Evolutionary conservation across 1,139 yeast genomes (phyloP).

Genomic region (Suhomyces wounanorum): DNA sequence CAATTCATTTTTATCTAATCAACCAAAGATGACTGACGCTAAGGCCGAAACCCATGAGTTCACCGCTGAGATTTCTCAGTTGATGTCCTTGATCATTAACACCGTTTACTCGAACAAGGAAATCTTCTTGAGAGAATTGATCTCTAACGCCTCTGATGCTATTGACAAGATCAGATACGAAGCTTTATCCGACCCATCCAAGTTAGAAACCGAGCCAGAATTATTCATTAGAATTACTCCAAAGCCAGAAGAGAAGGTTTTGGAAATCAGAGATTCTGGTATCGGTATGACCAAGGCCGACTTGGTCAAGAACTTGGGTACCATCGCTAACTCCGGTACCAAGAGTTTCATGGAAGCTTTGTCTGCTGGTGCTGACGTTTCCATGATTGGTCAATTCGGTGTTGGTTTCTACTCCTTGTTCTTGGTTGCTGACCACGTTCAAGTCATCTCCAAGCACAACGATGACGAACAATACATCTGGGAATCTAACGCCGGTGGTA

Average conservation of each 20-base stretch:
- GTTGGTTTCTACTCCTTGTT: slow-evolving; percentile 99
- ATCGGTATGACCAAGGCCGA: slow-evolving; percentile 99
- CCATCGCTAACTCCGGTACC: slow-evolving; percentile 99
- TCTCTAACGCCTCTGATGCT: slow-evolving; percentile 97
- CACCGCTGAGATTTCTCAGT: slow-evolving; percentile 99
- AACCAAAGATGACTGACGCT: slow-evolving; percentile 51
- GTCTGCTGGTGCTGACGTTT: slow-evolving; percentile 99
- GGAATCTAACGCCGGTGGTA: slow-evolving; percentile 99
- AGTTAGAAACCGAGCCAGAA: slow-evolving; percentile 94
- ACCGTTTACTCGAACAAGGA: slow-evolving; percentile 99
- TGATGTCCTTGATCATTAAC: slow-evolving; percentile 99
- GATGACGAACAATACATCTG: slow-evolving; percentile 99
- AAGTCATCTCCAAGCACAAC: slow-evolving; percentile 97
- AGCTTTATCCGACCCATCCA: slow-evolving; percentile 88
- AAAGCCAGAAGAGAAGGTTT: slow-evolving; percentile 86
- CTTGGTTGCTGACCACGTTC: slow-evolving; percentile 99
- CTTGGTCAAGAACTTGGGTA: slow-evolving; percentile 98
- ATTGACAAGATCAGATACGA: slow-evolving; percentile 96
- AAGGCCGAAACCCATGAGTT: slow-evolving; percentile 88
- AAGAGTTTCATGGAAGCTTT: slow-evolving; percentile 99
- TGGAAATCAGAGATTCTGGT: slow-evolving; percentile 99
- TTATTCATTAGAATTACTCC: slow-evolving; percentile 97
- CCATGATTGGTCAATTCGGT: slow-evolving; percentile 99
- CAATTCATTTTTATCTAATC: slow-evolving; percentile 6
- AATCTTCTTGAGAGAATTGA: slow-evolving; percentile 97